Conservation (phyloP, 192 early-diverging fungal genomes). For the Backusella macrospora region DNA sequence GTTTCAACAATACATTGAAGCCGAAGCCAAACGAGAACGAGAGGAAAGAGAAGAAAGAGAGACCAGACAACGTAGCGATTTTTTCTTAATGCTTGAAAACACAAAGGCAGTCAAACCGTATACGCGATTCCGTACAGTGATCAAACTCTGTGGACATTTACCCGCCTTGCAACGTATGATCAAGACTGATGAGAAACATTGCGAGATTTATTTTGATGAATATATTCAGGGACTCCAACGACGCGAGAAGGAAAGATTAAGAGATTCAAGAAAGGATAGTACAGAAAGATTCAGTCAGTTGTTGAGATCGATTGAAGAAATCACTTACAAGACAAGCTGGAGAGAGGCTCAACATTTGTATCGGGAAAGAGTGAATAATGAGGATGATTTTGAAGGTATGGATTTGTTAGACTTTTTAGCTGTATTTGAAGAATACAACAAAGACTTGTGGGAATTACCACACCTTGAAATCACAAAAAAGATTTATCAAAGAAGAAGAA, state of each 20-base stretch:
- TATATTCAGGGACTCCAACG: constrained; percentile 67
- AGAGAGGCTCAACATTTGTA: constrained; percentile 51
- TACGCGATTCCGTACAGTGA: constrained; percentile 57
- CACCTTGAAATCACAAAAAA: constrained; percentile 35
- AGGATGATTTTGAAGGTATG: constrained; percentile 62
- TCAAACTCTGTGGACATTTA: constrained; percentile 61
- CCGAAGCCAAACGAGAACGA: constrained; percentile 57
- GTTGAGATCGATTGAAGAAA: constrained; percentile 56
- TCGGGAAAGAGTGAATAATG: constrained; percentile 53
- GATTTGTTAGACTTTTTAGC: constrained; percentile 81
- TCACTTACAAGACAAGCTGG: constrained; percentile 65
- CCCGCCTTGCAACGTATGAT: constrained; percentile 62
- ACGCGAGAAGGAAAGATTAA: constrained; percentile 70
- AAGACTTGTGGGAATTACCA: constrained; percentile 61
- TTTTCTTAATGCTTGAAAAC: constrained; percentile 57
- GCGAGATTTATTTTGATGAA: constrained; percentile 70
- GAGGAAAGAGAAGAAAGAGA: constrained; percentile 60
- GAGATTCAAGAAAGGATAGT: constrained; percentile 60
- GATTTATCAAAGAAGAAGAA: constrained; percentile 37
- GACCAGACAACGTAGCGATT: constrained; percentile 54
- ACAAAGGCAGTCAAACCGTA: constrained; percentile 53
- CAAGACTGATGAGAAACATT: constrained; percentile 53
- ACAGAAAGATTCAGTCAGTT: constrained; percentile 63
- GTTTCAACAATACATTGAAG: constrained; percentile 74
- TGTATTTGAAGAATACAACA: constrained; percentile 79